Evolutionary conservation across 2,329 filamentous ascomycete genomes (phyloP), one percentile per base, ranked within the genome.

Genomic region (Chrysoporthe deuterocubensis): DNA sequence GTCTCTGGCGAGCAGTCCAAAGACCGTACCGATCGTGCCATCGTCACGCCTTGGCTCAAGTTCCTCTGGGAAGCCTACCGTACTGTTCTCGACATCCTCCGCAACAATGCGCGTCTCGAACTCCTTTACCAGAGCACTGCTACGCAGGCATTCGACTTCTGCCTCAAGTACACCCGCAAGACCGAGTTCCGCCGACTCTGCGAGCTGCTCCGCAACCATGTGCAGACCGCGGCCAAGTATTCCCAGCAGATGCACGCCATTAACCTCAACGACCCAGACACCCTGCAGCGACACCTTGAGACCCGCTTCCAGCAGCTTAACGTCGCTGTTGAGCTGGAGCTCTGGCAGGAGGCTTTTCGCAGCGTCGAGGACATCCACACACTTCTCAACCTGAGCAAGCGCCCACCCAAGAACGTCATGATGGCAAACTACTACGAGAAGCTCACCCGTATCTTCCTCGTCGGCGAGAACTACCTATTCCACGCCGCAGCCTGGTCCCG

Each of bases 351-450:
- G 84, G 96, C 96, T 72, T 99, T 99, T 91, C 92, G 96, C 80
- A 97, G 94, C 77, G 95, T 99, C 62, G 96, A 99, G 83, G 96
- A 99, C 78, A 98, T 98, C 74, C 96, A 99, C 84, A 98, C 94
- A 63, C 89, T 99, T 66, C 89, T 99, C 73, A 98, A 91, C 84
- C 87, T 98, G 74, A 98, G 95, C 90, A 98, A 98, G 88, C 92
- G 96, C 66, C 94, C 94, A 50, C 91, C 96, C 65, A 98, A 98
- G 90, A 97, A 97, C 79, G 87, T 97, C 78, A 98, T 99, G 96
- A 99, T 99, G 96, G 96, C 96, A 82, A 99, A 98, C 85, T 99
- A 99, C 87, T 99, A 98, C 82, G 96, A 99, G 87, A 98, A 98
- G 84, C 90, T 99, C 68, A 97, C 96, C 52, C 90, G 94, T 72